Evolutionary conservation across 768 basidiomycete genomes (phyloP).

Genomic region (Russula dissimulans): DNA sequence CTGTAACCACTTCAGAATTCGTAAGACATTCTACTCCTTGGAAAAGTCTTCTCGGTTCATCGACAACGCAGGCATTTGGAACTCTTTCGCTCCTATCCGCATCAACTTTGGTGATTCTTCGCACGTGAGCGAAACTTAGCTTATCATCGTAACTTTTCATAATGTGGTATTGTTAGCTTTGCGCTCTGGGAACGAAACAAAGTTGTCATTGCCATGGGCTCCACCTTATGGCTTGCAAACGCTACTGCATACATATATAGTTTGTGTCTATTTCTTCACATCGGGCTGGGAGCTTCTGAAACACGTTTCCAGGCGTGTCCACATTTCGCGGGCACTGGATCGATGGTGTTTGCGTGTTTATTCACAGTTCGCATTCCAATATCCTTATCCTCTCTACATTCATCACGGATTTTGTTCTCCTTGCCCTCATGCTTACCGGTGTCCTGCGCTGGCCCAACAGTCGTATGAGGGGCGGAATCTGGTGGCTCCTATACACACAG

Average conservation of each 20-base stretch:
- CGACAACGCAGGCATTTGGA: not conserved
- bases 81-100: not conserved
- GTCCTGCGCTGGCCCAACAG: not conserved
- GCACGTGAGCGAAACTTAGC: not conserved
- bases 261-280: not conserved
- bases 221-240: not conserved
- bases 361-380: not conserved
- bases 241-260: not conserved
- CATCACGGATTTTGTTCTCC: not conserved
- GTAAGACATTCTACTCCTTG: too few species aligned
- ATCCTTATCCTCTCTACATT: not conserved
- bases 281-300: not conserved
- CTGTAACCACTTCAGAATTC: too few species aligned
- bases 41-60: not conserved
- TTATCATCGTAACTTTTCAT: too few species aligned
- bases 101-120: not conserved
- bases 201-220: not conserved
- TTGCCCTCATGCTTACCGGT: not conserved
- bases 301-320: not conserved
- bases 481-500: not conserved
- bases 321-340: not conserved
- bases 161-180: not conserved
- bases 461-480: not conserved
- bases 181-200: slow-evolving; percentile 4
- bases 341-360: not conserved